A percentile compares a stretch with the other conserved stretches of the same genome.
Conservation (phyloP, 2,329 filamentous ascomycete species). For the Phialophora verrucosa region DNA sequence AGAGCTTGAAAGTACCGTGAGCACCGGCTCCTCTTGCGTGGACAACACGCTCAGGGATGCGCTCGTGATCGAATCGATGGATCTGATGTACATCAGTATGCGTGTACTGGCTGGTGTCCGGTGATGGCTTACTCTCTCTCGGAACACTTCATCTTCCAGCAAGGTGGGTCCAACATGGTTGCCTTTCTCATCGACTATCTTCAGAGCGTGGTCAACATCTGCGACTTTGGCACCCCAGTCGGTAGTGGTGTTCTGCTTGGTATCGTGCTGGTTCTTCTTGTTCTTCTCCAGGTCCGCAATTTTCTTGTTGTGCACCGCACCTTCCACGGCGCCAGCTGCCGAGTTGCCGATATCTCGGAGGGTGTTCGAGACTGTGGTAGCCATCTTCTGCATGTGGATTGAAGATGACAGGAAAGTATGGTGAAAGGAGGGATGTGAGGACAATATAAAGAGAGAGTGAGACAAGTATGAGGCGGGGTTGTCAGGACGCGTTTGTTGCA, state of each 20-base stretch:
- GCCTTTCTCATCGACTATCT: slow-evolving; percentile 59
- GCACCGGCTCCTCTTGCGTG: slow-evolving; percentile 69
- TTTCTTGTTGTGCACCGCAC: slow-evolving; percentile 35
- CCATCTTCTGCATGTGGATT: slow-evolving; percentile 21
- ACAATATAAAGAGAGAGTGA: slow-evolving; percentile 21
- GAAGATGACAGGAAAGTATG: slow-evolving; percentile 5
- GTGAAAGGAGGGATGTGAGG: slow-evolving; percentile 6
- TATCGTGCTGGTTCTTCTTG: slow-evolving; percentile 58
- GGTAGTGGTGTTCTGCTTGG: slow-evolving; percentile 69
- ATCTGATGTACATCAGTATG: slow-evolving; percentile 44
- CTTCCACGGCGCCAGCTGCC: slow-evolving; percentile 23
- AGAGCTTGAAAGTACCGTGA: slow-evolving; percentile 70
- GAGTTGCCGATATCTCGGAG: slow-evolving; percentile 28
- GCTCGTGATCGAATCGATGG: slow-evolving; percentile 74
- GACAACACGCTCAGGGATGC: slow-evolving; percentile 71
- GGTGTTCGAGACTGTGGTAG: slow-evolving; percentile 27
- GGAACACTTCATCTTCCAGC: slow-evolving; percentile 72
- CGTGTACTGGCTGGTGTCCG: not conserved
- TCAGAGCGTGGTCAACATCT: slow-evolving; percentile 80
- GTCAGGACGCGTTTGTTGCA: slow-evolving; percentile 12
- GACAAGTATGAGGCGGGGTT: slow-evolving; percentile 9
- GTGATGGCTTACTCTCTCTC: slow-evolving; percentile 68
- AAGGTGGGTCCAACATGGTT: slow-evolving; percentile 69
- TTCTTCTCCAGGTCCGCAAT: slow-evolving; percentile 59
- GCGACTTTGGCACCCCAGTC: slow-evolving; percentile 77